Evolutionary conservation across 2,329 filamentous ascomycete genomes (phyloP), one percentile per base, ranked within the genome.

Genomic region (Dactylonectria estremocensis): DNA sequence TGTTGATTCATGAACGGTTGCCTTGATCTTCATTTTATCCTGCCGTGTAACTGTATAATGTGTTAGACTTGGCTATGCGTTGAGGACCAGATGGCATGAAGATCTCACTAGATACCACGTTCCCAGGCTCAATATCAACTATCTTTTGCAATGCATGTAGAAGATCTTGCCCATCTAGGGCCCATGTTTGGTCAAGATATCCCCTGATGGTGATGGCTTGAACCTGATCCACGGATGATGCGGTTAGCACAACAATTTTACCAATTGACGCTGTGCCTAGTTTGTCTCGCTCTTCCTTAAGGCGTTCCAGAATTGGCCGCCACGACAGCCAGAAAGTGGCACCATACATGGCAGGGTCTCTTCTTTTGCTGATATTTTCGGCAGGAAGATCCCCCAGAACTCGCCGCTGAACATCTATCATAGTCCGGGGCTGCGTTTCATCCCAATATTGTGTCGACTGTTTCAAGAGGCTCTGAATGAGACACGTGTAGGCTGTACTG

Each of bases 401-500:
- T n/a, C 22, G 13, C n/a, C 49, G 22, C 13, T 40, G 49, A 22
- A 55, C 24, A 24, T 48, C 28, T 14, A 56, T 48, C 52, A 49
- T 63, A 22, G 43, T 28, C 5, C 37, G 50, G 3, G 24, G 22
- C n/a, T 55, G 10, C 0, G 22, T 13, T 18, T 56, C 40, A 5
- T 22, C 50, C 53, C 37, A 56, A 40, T 48, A 10, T 22, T 49
- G 37, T 49, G 28, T 35, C 13, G 28, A 49, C 16, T 48, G 22
- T 22, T 28, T 35, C n/a, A 48, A 4, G 9, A 63, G 40, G 16
- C 5, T 63, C 5, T n/a, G 16, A 11, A 63, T 49, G 2, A 63
- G 43, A 50, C 60, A 49, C 10, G 33, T 33, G 28, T 55, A 63
- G 20, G 60, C 57, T n/a, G 11, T 3, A 13, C 46, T 52, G 8